phyloP scores from a whole-genome alignment of 2,329 filamentous ascomycete species.

The Colletotrichum tropicale region DNA sequence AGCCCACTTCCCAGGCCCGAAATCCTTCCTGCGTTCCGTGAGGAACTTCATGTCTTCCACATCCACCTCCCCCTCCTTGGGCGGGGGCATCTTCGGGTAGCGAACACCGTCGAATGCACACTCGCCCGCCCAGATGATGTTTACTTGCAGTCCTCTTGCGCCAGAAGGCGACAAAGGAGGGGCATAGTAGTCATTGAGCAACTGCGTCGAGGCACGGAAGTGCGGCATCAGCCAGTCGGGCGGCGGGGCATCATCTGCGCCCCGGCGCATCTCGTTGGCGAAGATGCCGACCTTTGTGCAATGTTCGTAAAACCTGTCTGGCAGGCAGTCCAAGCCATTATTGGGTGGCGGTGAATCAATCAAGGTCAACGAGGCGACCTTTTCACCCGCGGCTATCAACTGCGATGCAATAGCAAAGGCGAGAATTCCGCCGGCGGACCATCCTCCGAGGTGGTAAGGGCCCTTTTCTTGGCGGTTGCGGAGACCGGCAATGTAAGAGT shows the following conservation, averaged over 20 bases:
- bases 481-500: background rate
- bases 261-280: constrained; percentile 50
- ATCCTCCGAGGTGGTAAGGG: constrained; percentile 73
- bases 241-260: constrained; percentile 56
- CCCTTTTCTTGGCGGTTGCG: constrained; percentile 61
- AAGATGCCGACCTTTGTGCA: constrained; percentile 75
- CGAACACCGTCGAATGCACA: constrained; percentile 71
- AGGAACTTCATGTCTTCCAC: constrained; percentile 52
- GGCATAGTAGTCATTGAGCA: constrained; percentile 65
- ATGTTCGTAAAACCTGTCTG: constrained; percentile 68
- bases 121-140: constrained; percentile 74
- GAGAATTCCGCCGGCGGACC: constrained; percentile 77
- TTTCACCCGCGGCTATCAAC: constrained; percentile 59
- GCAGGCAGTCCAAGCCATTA: constrained; percentile 67
- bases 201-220: constrained; percentile 71
- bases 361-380: constrained; percentile 36
- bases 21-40: constrained; percentile 74
- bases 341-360: constrained; percentile 51
- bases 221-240: constrained; percentile 76
- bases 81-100: constrained; percentile 67
- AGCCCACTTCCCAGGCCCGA: constrained; percentile 72
- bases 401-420: constrained; percentile 70
- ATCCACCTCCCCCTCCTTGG: constrained; percentile 62
- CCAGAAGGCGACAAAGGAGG: constrained; percentile 65
- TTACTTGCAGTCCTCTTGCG: constrained; percentile 62